Conservation (phyloP, 192 early-diverging fungal species). For the Backusella circina region DNA sequence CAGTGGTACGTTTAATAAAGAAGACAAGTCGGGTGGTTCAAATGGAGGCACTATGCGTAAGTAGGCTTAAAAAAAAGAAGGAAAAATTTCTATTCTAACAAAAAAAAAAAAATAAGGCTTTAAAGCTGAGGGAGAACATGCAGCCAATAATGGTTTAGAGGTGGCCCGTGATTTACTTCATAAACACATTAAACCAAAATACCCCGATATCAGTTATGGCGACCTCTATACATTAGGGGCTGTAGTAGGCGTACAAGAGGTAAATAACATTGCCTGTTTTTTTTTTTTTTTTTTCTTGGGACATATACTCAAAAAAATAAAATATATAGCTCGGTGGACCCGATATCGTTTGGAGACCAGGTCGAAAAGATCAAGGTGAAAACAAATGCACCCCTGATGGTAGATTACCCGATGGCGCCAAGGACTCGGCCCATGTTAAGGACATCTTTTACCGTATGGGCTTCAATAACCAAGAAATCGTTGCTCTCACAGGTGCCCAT, state of each 20-base stretch:
- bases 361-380: constrained; percentile 50
- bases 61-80: not conserved
- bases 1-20: constrained; percentile 72
- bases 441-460: constrained; percentile 81
- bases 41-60: constrained; percentile 71
- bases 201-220: constrained; percentile 79
- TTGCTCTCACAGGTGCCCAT: constrained; percentile 76
- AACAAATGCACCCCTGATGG: constrained; percentile 64
- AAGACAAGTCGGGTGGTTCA: constrained; percentile 67
- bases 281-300: too few species aligned
- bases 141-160: constrained; percentile 75
- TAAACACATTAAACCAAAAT: constrained; percentile 73
- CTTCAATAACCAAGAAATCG: constrained; percentile 79
- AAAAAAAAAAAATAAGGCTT: constrained; percentile 36
- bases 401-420: constrained; percentile 70
- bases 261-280: not conserved
- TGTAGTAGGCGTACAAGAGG: constrained; percentile 71
- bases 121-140: constrained; percentile 59
- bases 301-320: not conserved
- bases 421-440: constrained; percentile 64
- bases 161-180: constrained; percentile 63
- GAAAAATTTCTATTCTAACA: not conserved
- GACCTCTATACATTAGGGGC: constrained; percentile 83
- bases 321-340: constrained; percentile 58
- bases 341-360: constrained; percentile 70